Evolutionary conservation across 148 eudicot genomes (phyloP).

Genomic region (Chenopodium suecicum): DNA sequence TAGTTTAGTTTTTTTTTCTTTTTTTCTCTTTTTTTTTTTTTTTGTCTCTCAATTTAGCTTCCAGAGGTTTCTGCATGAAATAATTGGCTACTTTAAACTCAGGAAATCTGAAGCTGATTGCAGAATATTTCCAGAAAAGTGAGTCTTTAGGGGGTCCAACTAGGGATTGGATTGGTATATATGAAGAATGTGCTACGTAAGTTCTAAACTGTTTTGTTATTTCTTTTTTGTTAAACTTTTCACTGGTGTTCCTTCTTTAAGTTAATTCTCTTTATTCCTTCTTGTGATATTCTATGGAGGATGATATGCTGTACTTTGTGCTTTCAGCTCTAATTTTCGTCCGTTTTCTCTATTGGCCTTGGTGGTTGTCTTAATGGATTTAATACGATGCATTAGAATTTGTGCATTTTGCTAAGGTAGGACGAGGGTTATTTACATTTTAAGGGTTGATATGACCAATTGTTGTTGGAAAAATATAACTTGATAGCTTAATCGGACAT

Average conservation of each 20-base stretch:
- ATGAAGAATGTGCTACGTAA: constrained; percentile 98
- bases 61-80: not conserved
- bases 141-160: constrained; percentile 92
- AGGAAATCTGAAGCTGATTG: constrained; percentile 90
- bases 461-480: not conserved
- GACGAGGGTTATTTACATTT: not conserved
- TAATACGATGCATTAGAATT: not conserved
- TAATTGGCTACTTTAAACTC: constrained; percentile 24
- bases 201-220: constrained; percentile 14
- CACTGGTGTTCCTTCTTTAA: not conserved
- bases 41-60: not conserved
- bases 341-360: not conserved
- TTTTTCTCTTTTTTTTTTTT: not conserved
- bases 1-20: not conserved
- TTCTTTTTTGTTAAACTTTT: not conserved
- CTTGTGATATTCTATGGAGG: not conserved
- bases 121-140: constrained; percentile 91
- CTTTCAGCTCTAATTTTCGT: not conserved
- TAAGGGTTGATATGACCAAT: not conserved
- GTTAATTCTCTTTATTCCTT: not conserved
- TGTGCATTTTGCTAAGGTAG: not conserved
- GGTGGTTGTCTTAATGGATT: not conserved
- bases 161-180: constrained; percentile 91
- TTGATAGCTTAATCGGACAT: not conserved
- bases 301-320: not conserved